Evolutionary conservation across 2,329 filamentous ascomycete species (phyloP), one percentile per base, ranked within the genome.

Genomic region (Beauveria bassiana): DNA sequence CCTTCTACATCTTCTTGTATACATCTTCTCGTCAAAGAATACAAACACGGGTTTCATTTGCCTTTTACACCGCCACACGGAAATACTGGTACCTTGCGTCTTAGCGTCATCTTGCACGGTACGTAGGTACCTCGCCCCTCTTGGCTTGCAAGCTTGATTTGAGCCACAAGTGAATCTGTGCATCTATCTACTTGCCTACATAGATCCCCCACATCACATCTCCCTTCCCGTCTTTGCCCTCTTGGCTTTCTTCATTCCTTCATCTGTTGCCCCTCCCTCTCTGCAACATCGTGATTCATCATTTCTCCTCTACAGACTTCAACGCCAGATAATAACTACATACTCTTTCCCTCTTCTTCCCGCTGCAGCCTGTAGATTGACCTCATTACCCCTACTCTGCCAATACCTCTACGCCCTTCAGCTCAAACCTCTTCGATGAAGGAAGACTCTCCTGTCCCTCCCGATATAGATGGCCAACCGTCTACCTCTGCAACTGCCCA

Each of bases 401-500:
- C 10, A 12, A n/a, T 22, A 20, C n/a, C 10, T 26, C 16, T 18
- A 34, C 34, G 7, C 22, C 47, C 31, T 38, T 22, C 16, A 7
- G 40, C 34, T 20, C 28, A 45, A 43, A 68, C 72, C 77, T 75
- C 69, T 78, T 85, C 83, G 82, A 86, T 86, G 83, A 86, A 83
- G 81, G 76, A 84, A 80, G 75, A 75, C 75, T 82, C 77, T 67
- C 73, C 80, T 75, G 77, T 81, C 66, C 73, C 77, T 70, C 77
- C 79, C 73, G 76, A 78, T 73, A 77, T 77, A 83, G 78, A 82
- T 79, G 78, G 77, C 78, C 77, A 79, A 77, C 77, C 78, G 78
- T 81, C 80, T 75, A 60, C 14, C 58, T 79, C 77, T 81, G 77
- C 79, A 75, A 72, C 72, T 73, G 74, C 78, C 74, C 75, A 78